These are phyloP conservation scores for Echria macrotheca DNA, from an alignment of 495 filamentous ascomycete genomes.

Conservation along the genomic window DNA sequence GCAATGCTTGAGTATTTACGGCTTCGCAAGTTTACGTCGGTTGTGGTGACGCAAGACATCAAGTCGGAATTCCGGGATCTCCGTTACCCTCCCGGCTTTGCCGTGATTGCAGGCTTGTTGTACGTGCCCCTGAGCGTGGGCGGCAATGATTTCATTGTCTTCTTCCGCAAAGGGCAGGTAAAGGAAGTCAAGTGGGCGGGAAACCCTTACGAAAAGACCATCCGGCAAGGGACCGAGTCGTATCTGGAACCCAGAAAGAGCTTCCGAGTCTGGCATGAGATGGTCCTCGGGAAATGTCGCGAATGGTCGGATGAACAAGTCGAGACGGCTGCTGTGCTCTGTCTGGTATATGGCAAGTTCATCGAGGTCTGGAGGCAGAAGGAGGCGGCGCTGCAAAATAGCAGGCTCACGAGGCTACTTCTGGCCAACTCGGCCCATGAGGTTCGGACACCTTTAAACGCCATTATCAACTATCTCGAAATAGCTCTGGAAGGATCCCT, in stretches of 20 bases:
- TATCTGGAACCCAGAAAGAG: constrained; percentile 72
- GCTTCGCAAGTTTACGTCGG: constrained; percentile 68
- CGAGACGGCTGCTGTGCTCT: constrained; percentile 84
- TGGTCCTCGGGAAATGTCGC: constrained; percentile 65
- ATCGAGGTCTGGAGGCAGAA: constrained; percentile 93
- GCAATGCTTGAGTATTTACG: constrained; percentile 84
- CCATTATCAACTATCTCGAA: constrained; percentile 94
- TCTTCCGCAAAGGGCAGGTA: constrained; percentile 76
- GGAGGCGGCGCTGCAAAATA: constrained; percentile 77
- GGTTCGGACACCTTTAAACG: constrained; percentile 89
- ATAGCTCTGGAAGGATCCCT: constrained; percentile 83
- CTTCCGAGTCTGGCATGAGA: constrained; percentile 73
- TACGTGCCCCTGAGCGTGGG: constrained; percentile 75
- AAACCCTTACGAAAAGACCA: constrained; percentile 80
- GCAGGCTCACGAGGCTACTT: constrained; percentile 71
- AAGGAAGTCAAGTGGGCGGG: constrained; percentile 88
- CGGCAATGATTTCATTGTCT: constrained; percentile 84
- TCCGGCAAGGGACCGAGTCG: constrained; percentile 59
- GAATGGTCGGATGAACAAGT: constrained; percentile 73
- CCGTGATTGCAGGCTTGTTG: constrained; percentile 71
- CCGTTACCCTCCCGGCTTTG: constrained; percentile 72
- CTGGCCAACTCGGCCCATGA: constrained; percentile 93
- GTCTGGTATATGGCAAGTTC: constrained; percentile 75
- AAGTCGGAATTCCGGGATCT: constrained; percentile 77
- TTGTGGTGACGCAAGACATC: constrained; percentile 74